Evolutionary conservation across 257 asterid genomes (phyloP).

Genomic region (Salvia hispanica): DNA sequence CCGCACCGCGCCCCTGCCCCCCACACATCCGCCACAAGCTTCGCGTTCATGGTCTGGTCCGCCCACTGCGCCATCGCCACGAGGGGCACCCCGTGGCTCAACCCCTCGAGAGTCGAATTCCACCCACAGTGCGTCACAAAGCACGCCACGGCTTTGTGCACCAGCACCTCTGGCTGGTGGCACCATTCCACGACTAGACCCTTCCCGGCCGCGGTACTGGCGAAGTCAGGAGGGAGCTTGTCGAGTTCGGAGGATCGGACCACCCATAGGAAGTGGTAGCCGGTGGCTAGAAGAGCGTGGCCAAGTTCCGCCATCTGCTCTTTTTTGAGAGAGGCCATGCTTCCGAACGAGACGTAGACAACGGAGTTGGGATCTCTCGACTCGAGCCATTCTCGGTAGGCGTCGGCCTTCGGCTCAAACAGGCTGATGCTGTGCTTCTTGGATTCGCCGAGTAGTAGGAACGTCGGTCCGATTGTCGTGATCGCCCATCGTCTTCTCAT

Average conservation of each 20-base stretch:
- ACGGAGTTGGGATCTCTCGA: constrained; percentile 21
- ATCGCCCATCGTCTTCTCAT: constrained; percentile 31
- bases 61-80: constrained; percentile 39
- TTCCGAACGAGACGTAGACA: constrained; percentile 42
- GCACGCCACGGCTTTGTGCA: constrained; percentile 39
- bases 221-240: constrained; percentile 39
- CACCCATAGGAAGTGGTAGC: constrained; percentile 40
- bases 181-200: constrained; percentile 50
- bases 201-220: neutral
- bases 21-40: constrained; percentile 47
- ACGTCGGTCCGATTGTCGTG: constrained; percentile 38
- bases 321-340: constrained; percentile 26
- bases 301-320: constrained; percentile 51
- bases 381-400: constrained; percentile 40
- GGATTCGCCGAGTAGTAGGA: neutral
- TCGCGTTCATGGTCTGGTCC: constrained; percentile 39
- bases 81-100: constrained; percentile 42
- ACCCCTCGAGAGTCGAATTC: constrained; percentile 44
- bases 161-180: constrained; percentile 46
- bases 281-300: constrained; percentile 27
- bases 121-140: constrained; percentile 53
- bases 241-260: constrained; percentile 43
- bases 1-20: constrained; percentile 34
- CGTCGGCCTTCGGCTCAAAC: constrained; percentile 31
- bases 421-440: constrained; percentile 33